Conservation (phyloP, 345 rosid species). For the Fremontodendron californicum region DNA sequence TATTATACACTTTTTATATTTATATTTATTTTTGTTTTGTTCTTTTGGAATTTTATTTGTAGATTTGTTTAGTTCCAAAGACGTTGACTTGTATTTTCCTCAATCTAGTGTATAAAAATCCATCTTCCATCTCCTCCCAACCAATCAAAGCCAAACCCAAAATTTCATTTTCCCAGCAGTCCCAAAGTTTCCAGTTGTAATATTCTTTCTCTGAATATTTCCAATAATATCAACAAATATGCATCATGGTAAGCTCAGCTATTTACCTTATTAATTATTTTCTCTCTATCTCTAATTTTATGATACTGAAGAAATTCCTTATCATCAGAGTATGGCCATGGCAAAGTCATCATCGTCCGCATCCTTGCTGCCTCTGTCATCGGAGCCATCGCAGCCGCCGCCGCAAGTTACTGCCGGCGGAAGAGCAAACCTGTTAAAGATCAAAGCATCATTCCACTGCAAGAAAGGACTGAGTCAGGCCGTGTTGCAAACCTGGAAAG, state of each 20-base stretch:
- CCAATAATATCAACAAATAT: background rate
- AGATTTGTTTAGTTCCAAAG: too few species aligned
- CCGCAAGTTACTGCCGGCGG: conserved; percentile 18
- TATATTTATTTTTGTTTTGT: too few species aligned
- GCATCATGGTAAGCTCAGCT: background rate
- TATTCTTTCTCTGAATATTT: background rate
- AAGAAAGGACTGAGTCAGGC: conserved; percentile 50
- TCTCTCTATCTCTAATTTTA: background rate
- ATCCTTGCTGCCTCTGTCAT: conserved; percentile 31
- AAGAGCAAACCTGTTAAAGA: conserved; percentile 15
- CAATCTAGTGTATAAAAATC: too few species aligned
- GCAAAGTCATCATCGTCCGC: conserved; percentile 15
- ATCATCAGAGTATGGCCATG: conserved; percentile 7
- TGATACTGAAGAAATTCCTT: background rate
- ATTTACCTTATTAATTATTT: background rate
- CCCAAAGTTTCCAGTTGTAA: background rate
- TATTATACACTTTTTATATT: too few species aligned
- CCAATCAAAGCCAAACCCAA: background rate
- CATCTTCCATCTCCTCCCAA: too few species aligned
- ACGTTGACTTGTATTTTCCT: too few species aligned
- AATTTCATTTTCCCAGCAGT: background rate
- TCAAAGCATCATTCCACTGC: conserved; percentile 33
- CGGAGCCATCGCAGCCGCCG: conserved; percentile 25
- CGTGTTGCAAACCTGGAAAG: conserved; percentile 58
- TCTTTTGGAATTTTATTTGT: too few species aligned